phyloP scores from a whole-genome alignment of 129 eudicot genomes.

The Logfia minima region DNA sequence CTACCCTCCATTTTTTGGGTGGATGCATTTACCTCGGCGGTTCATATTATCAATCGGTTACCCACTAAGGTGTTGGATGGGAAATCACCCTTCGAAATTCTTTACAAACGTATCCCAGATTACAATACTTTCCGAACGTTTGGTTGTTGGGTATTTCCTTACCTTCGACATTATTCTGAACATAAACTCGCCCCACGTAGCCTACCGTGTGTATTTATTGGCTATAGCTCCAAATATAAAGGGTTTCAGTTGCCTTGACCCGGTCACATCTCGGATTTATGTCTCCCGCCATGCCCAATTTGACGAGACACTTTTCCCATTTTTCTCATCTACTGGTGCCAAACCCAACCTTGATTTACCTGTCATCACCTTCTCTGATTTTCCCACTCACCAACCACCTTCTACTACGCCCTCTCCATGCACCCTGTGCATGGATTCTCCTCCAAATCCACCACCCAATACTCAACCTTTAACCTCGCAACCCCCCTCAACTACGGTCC shows the following conservation, averaged over 20 bases:
- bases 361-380: slow-evolving; percentile 4
- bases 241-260: slow-evolving; percentile 11
- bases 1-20: not conserved
- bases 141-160: slow-evolving; percentile 1
- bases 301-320: not conserved
- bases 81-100: slow-evolving; percentile 16
- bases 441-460: not conserved
- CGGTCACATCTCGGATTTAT: not conserved
- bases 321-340: not conserved
- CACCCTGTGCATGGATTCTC: slow-evolving; percentile 4
- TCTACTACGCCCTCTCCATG: not conserved
- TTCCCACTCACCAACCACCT: slow-evolving; percentile 13
- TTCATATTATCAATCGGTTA: slow-evolving; percentile 7
- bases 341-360: not conserved
- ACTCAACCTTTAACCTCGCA: not conserved
- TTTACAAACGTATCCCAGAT: not conserved
- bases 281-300: slow-evolving; percentile 8
- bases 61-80: not conserved
- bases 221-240: slow-evolving; percentile 5
- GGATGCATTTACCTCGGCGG: slow-evolving; percentile 11
- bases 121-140: not conserved
- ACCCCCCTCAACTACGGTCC: not conserved
- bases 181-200: slow-evolving; percentile 2
- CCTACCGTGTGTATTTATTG: not conserved
- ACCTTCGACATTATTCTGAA: not conserved